A percentile compares a stretch with the other conserved stretches of the same genome.
phyloP scores from a whole-genome alignment of 2,329 filamentous ascomycete genomes.

The Diaporthe velutina region DNA sequence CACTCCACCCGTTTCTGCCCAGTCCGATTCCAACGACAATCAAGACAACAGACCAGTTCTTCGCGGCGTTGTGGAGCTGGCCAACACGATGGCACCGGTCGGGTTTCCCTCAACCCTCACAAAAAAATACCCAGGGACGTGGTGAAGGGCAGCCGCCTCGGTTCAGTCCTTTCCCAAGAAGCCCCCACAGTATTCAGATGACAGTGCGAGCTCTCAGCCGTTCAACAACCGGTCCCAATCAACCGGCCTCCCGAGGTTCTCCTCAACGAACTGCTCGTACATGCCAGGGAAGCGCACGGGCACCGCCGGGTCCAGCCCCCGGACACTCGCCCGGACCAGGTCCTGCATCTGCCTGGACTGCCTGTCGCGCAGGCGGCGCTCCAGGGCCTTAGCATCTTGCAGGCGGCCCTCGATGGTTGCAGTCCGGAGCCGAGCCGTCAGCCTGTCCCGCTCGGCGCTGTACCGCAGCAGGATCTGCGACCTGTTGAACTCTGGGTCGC shows the following conservation, averaged over 20 bases:
- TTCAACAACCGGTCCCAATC: conserved; percentile 37
- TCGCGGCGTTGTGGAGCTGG: conserved; percentile 37
- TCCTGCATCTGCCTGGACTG: conserved; percentile 35
- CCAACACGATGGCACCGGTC: conserved; percentile 38
- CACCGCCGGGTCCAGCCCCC: conserved; percentile 31
- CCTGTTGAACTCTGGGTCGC: conserved; percentile 37
- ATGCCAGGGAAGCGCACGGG: conserved; percentile 36
- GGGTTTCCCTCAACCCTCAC: conserved; percentile 34
- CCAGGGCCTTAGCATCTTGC: conserved; percentile 40
- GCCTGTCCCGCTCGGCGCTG: conserved; percentile 20
- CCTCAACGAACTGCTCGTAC: conserved; percentile 37
- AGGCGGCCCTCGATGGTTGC: conserved; percentile 60
- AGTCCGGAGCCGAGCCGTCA: conserved; percentile 61
- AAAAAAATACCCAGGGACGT: conserved; percentile 27
- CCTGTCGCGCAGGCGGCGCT: conserved; percentile 30
- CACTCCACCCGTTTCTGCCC: conserved; percentile 4
- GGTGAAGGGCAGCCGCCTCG: background rate
- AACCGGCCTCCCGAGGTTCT: conserved; percentile 33
- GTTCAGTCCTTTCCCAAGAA: background rate
- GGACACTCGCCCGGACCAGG: conserved; percentile 17
- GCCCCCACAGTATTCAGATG: no score
- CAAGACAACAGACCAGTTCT: conserved; percentile 27
- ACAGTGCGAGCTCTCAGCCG: conserved; percentile 1
- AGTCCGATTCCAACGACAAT: conserved; percentile 2
- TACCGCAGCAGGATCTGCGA: conserved; percentile 34